Percentiles rank a stretch among this genome's conserved stretches.
phyloP scores from a whole-genome alignment of 352 stramenopile genomes.

The Pythium biforme region DNA sequence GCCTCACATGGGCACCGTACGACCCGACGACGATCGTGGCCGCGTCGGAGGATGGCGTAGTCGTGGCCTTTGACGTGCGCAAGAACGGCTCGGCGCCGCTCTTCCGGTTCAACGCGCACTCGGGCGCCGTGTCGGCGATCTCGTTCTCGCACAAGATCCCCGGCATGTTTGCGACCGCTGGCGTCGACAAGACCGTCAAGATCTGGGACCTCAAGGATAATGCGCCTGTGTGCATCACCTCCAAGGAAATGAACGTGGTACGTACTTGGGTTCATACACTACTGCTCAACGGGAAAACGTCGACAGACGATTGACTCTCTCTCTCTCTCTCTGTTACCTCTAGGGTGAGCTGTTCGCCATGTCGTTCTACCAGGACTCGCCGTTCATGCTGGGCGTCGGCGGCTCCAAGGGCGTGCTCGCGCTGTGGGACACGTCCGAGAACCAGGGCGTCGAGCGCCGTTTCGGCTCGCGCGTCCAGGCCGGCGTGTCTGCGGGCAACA shows the following conservation, averaged over 20 bases:
- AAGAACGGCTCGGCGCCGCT: conserved; percentile 91
- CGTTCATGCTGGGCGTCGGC: conserved; percentile 88
- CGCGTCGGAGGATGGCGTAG: conserved; percentile 93
- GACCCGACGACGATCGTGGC: conserved; percentile 91
- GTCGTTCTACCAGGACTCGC: conserved; percentile 87
- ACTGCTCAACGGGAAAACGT: too few species aligned
- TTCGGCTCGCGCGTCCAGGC: conserved; percentile 76
- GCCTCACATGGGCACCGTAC: conserved; percentile 93
- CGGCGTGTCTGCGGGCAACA: conserved; percentile 18
- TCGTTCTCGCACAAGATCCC: conserved; percentile 85
- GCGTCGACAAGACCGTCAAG: conserved; percentile 98
- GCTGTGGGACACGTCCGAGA: conserved; percentile 89
- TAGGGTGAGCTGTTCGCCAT: conserved; percentile 90
- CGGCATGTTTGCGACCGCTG: conserved; percentile 94
- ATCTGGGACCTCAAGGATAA: conserved; percentile 94
- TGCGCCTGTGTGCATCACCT: conserved; percentile 74
- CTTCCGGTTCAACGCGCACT: conserved; percentile 92
- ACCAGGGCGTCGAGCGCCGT: conserved; percentile 78
- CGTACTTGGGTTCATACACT: too few species aligned
- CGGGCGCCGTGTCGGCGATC: conserved; percentile 82
- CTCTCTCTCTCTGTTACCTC: conserved; percentile 8
- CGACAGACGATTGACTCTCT: conserved; percentile 5
- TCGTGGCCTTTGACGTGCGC: conserved; percentile 95
- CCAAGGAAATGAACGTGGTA: conserved; percentile 92
- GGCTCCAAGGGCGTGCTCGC: conserved; percentile 87